Evolutionary conservation across 2,329 filamentous ascomycete species (phyloP).

Genomic region (Dissoconium aciculare): DNA sequence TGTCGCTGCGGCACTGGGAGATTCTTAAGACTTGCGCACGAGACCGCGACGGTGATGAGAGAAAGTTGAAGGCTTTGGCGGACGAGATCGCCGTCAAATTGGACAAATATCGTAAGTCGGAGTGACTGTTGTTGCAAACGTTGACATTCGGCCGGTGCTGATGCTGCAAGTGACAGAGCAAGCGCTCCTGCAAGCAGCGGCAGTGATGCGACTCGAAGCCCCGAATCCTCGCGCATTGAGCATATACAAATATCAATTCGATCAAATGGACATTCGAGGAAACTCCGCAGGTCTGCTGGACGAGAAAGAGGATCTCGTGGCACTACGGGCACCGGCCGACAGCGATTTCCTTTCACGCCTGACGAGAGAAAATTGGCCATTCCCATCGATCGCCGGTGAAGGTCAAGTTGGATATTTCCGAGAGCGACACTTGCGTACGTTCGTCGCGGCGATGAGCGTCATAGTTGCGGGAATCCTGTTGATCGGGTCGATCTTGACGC

Average conservation of each 20-base stretch:
- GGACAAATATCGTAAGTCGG: slow-evolving; percentile 3
- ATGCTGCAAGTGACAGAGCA: slow-evolving; percentile 2
- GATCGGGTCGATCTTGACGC: slow-evolving; percentile 4
- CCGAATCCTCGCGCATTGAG: not conserved
- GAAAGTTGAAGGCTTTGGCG: not conserved
- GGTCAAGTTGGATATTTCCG: not conserved
- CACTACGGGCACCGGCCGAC: slow-evolving; percentile 2
- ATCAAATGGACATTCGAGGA: slow-evolving; percentile 3
- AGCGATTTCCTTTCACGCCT: slow-evolving; percentile 3
- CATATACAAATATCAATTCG: slow-evolving; percentile 1
- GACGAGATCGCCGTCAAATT: not conserved
- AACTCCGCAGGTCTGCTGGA: not conserved
- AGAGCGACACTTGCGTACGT: not conserved
- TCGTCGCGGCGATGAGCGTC: slow-evolving; percentile 5
- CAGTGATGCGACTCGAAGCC: slow-evolving; percentile 1
- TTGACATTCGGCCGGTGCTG: not conserved
- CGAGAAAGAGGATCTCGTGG: slow-evolving; percentile 2
- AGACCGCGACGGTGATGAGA: slow-evolving; percentile 1
- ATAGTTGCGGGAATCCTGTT: slow-evolving; percentile 5
- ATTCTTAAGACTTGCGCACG: not conserved
- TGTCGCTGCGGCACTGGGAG: slow-evolving; percentile 2
- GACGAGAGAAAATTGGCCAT: slow-evolving; percentile 6
- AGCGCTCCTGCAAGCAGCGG: slow-evolving; percentile 3
- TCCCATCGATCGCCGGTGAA: slow-evolving; percentile 2
- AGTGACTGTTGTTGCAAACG: too few relatives aligned